Percentiles rank a stretch among this genome's conserved stretches.
phyloP scores from a whole-genome alignment of 2,329 filamentous ascomycete species.

The Paraconiothyrium sp. region DNA sequence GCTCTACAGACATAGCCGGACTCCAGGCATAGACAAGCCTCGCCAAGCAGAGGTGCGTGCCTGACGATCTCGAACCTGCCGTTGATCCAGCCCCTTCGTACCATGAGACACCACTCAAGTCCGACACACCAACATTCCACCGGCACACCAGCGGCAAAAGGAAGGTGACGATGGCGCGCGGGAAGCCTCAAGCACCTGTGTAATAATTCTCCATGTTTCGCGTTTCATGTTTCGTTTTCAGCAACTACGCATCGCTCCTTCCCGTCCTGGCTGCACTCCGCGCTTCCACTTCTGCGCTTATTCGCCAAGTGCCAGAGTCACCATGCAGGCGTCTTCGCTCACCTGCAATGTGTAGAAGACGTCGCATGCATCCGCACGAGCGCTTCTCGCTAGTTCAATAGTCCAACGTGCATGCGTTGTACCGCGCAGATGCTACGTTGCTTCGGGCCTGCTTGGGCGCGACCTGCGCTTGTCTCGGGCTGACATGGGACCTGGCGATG shows the following conservation, averaged over 20 bases:
- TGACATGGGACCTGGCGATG: too few relatives aligned
- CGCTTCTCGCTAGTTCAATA: not conserved
- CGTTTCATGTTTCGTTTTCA: not conserved
- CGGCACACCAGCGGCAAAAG: slow-evolving; percentile 1
- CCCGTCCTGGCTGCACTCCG: not conserved
- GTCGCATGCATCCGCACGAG: not conserved
- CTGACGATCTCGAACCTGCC: not conserved
- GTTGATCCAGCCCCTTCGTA: not conserved
- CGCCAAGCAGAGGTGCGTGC: not conserved
- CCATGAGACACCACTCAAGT: slow-evolving; percentile 3
- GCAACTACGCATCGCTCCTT: not conserved
- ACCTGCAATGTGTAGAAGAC: not conserved
- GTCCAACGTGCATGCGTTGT: not conserved
- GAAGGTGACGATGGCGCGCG: slow-evolving; percentile 2
- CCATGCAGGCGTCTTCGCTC: not conserved
- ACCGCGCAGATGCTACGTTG: not conserved
- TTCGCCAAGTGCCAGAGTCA: not conserved
- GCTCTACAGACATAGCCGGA: not conserved
- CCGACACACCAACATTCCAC: not conserved
- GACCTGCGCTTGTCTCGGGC: not conserved
- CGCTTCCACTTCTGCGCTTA: not conserved
- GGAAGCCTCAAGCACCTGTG: not conserved
- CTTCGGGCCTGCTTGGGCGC: slow-evolving; percentile 2
- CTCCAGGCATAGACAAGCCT: not conserved
- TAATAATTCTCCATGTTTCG: not conserved